Evolutionary conservation across 2,329 filamentous ascomycete genomes (phyloP).

Genomic region (Trichoderma afroharzianum): DNA sequence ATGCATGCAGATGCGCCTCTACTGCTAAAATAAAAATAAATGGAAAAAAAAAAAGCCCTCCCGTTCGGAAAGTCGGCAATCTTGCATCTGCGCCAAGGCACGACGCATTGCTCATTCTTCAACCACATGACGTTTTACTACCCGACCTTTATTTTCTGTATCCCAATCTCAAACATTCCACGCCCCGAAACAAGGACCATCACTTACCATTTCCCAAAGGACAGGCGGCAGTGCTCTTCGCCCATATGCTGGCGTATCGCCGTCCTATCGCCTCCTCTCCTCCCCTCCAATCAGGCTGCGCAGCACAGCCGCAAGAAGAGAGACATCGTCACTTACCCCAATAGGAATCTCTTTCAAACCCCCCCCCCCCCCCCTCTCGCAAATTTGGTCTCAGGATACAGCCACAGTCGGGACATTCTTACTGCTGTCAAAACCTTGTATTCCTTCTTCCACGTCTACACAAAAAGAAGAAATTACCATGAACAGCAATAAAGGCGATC

Average conservation of each 20-base stretch:
- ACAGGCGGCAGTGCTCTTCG: background rate
- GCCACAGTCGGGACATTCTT: background rate
- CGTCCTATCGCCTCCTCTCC: background rate
- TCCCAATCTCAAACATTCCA: background rate
- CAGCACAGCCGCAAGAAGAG: background rate
- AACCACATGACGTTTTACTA: background rate
- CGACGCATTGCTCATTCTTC: background rate
- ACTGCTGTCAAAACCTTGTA: background rate
- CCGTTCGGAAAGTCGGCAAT: slow-evolving; percentile 3
- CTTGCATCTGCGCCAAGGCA: background rate
- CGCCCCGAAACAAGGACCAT: background rate
- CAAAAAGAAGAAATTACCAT: background rate
- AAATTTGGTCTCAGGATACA: background rate
- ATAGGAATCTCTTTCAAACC: background rate
- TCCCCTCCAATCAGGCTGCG: background rate
- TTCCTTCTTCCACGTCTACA: background rate
- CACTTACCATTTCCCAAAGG: no score
- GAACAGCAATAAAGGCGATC: background rate
- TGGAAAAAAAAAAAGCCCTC: background rate
- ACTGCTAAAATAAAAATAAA: background rate
- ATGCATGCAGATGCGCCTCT: background rate
- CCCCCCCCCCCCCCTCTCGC: background rate
- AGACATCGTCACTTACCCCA: background rate
- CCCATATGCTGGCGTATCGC: background rate
- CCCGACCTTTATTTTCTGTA: background rate